Percentiles rank a stretch among this genome's conserved stretches.
Conservation (phyloP, 805 yeast species). For the Yarrowia bubula region DNA sequence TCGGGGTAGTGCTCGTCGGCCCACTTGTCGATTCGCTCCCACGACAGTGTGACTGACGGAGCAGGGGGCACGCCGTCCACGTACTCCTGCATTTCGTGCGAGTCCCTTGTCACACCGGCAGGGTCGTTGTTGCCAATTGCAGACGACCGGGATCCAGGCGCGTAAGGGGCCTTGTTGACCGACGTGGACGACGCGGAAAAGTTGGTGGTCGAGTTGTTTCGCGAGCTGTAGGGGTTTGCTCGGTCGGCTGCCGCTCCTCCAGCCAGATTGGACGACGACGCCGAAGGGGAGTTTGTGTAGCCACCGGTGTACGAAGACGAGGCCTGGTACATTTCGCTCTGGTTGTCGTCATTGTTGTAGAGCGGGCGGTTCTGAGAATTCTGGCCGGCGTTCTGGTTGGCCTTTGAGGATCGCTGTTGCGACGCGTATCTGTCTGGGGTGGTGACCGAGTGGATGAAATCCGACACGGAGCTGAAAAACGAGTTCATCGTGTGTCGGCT, state of each 20-base stretch:
- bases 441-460: conserved; percentile 42
- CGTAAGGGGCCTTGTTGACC: conserved; percentile 34
- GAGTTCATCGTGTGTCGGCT: conserved; percentile 33
- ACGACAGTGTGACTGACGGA: conserved; percentile 69
- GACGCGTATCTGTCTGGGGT: conserved; percentile 44
- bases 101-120: conserved; percentile 38
- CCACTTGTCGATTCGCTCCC: conserved; percentile 91
- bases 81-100: conserved; percentile 42
- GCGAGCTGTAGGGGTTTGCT: conserved; percentile 28
- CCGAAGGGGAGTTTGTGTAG: conserved; percentile 21
- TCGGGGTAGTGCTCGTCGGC: conserved; percentile 75
- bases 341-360: conserved; percentile 25
- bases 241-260: conserved; percentile 20
- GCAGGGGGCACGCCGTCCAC: conserved; percentile 59
- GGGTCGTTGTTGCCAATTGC: conserved; percentile 37
- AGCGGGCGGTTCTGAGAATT: conserved; percentile 11
- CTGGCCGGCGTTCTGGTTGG: conserved; percentile 28
- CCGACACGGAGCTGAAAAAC: conserved; percentile 36
- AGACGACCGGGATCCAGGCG: conserved; percentile 40
- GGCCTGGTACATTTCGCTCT: conserved; percentile 25
- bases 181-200: conserved; percentile 31
- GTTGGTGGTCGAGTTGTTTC: conserved; percentile 29
- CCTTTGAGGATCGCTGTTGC: conserved; percentile 18
- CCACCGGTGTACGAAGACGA: conserved; percentile 22
- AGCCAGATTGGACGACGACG: conserved; percentile 19